Evolutionary conservation across 2,329 filamentous ascomycete genomes (phyloP).

Genomic region (Diaporthe nobilis): DNA sequence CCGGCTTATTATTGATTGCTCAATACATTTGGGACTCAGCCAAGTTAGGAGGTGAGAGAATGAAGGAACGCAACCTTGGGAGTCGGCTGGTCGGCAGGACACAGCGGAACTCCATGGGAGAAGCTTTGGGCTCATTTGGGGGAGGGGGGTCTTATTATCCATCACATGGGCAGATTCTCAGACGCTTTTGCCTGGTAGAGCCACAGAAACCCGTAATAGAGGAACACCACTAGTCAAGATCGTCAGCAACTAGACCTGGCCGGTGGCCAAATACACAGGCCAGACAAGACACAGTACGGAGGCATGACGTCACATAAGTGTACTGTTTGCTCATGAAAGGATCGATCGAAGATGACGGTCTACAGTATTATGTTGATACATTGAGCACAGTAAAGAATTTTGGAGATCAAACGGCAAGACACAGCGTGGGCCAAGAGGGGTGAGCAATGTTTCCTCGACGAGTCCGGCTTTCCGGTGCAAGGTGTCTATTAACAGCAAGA

Average conservation of each 20-base stretch:
- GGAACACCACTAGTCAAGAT: not conserved
- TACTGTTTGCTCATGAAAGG: not conserved
- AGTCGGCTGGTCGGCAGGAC: not conserved
- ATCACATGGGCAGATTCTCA: not conserved
- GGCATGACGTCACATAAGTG: constrained; percentile 4
- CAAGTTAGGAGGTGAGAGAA: not conserved
- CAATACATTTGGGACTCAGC: too few species aligned
- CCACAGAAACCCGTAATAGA: not conserved
- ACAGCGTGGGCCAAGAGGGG: not conserved
- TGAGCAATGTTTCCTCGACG: not conserved
- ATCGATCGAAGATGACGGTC: constrained; percentile 2
- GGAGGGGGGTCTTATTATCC: too few species aligned
- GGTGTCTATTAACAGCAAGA: not conserved
- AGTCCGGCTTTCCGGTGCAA: too few species aligned
- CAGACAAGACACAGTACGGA: not conserved
- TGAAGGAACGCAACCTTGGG: not conserved
- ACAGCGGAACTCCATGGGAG: not conserved
- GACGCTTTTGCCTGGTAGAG: not conserved
- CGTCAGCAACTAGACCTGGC: constrained; percentile 13
- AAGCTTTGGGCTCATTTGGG: not conserved
- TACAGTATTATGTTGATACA: not conserved
- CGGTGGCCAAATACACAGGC: not conserved
- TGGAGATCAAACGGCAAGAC: not conserved
- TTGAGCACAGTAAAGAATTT: too few species aligned
- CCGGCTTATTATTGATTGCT: not conserved